Base-by-base conservation (phyloP, 2,329 filamentous ascomycete genomes). In the Trichoderma guizhouense region DNA sequence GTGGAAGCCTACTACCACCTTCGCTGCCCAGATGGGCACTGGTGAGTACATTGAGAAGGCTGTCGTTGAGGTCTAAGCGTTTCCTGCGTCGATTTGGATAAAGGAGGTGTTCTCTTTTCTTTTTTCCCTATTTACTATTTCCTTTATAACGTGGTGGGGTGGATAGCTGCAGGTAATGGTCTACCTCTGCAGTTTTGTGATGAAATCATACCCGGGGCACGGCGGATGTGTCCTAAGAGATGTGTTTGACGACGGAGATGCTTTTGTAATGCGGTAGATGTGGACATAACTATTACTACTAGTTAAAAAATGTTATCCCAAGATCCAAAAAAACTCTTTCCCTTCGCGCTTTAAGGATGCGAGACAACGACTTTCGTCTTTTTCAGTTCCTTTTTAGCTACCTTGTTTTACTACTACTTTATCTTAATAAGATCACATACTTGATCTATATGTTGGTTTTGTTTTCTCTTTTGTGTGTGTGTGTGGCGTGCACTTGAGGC, bases 1-100 rank as follows among this genome's bases (percentile, higher is more conserved):
- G 84, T 96, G 93, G 93, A 88, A 86, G 82, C 92, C 92, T 57
- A 87, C 87, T 78, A 84, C 84, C 77, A 94, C 92, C 76, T 95
- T 92, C 76, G 90, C 91, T 67, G 79, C 81, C 63, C 88, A 74
- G 65, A 73, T 75, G 26, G 78, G 75, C 24, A 75, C 77, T 72
- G 79, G 76, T 61, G 76, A 79, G 7, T 76, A 79, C 75, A 71
- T 79, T 6, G 79, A 83, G 75, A 79, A 80, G 76, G 69, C 73
- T n/a, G 55, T 69, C 9, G 73, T 62, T 32, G 73, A 74, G 60
- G 79, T 79, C 69, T 82, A 82, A 77, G 69, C 47, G 65, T 30
- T 36, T 61, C 47, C 57, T 51, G 26, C 28, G 14, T 39, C 64
- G 47, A 30, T 28, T 47, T 68, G 47, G 24, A 71, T 64, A 24